Base-by-base conservation (phyloP, 108 stramenopile species). In the Poteriospumella lacustris region DNA sequence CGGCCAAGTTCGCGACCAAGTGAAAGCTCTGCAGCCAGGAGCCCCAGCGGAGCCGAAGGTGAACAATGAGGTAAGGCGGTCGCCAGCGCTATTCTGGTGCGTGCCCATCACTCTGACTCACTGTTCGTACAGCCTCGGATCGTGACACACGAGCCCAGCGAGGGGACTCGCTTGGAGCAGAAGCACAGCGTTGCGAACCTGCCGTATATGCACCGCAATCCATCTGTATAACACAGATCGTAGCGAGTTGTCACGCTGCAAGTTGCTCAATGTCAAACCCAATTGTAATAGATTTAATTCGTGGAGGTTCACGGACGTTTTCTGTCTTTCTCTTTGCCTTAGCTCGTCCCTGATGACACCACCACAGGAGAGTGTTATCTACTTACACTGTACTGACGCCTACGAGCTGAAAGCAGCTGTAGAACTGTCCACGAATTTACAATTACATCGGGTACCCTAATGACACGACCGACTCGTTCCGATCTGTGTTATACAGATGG, bases 191-290 rank as follows among this genome's bases (percentile, higher is more conserved):
- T 83, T 39, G 82, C 81, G 56, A 86, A 86, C 34, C 68, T 86
- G 40, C 86, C 86, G 33, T 86, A 86, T 80, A 86, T 86, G 62
- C 83, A 85, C 34, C 80, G 86, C 34, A 86, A 86, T 42, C 86
- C 86, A 24, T 84, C 86, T 24, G 19, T 86, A 5, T 86, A 84
- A 24, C 24, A 56, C 52, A 56, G 52, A 19, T 56, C 24, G 15
- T 19, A 19, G 15, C 15, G 24, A 19, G 52, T 19, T 56, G 15
- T 56, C 52, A 24, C 24, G 24, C 15, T 24, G 19, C 15, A 56
- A 56, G 52, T 56, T 56, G 15, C 24, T 19, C 24, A 56, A 56
- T 19, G 52, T 56, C 24, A 56, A 19, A 19, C 52, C 15, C 19
- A 56, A 56, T 15, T 19, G 24, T 56, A 19, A 56, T 56, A 56